Evolutionary conservation across 768 basidiomycete species (phyloP).

Genomic region (Tylopilus subfusipes): DNA sequence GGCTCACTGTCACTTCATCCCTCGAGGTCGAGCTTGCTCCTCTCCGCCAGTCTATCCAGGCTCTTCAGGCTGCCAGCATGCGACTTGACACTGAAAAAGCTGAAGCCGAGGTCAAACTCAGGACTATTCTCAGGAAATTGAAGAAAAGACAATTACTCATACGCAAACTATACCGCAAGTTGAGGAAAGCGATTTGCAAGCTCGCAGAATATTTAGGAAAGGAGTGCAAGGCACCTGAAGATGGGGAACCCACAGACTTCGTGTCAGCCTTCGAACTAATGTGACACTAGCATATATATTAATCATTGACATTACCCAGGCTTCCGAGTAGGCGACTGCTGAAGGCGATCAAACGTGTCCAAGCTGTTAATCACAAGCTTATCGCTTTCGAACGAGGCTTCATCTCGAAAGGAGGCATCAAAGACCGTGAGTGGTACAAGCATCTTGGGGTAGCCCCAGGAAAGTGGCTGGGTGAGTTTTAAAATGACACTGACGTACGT

Average conservation of each 20-base stretch:
- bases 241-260: not conserved
- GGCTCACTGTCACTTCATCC: slow-evolving; percentile 18
- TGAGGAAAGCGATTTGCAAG: slow-evolving; percentile 29
- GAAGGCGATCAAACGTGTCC: slow-evolving; percentile 57
- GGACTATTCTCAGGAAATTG: slow-evolving; percentile 39
- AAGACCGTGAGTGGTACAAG: slow-evolving; percentile 83
- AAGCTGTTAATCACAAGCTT: slow-evolving; percentile 64
- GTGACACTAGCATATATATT: not conserved
- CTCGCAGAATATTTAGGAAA: slow-evolving; percentile 34
- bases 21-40: slow-evolving; percentile 50
- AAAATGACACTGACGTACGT: not conserved
- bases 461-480: slow-evolving; percentile 67
- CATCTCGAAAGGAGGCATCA: slow-evolving; percentile 75
- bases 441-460: slow-evolving; percentile 91
- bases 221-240: slow-evolving; percentile 12
- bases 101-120: slow-evolving; percentile 50
- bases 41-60: slow-evolving; percentile 45
- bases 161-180: slow-evolving; percentile 19
- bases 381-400: slow-evolving; percentile 76
- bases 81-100: slow-evolving; percentile 58
- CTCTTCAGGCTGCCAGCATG: slow-evolving; percentile 49
- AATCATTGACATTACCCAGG: slow-evolving; percentile 13
- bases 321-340: slow-evolving; percentile 37
- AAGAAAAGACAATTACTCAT: slow-evolving; percentile 24
- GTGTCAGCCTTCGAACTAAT: slow-evolving; percentile 11